phyloP scores from a whole-genome alignment of 108 stramenopile genomes.

The Nitzschia putrida region DNA sequence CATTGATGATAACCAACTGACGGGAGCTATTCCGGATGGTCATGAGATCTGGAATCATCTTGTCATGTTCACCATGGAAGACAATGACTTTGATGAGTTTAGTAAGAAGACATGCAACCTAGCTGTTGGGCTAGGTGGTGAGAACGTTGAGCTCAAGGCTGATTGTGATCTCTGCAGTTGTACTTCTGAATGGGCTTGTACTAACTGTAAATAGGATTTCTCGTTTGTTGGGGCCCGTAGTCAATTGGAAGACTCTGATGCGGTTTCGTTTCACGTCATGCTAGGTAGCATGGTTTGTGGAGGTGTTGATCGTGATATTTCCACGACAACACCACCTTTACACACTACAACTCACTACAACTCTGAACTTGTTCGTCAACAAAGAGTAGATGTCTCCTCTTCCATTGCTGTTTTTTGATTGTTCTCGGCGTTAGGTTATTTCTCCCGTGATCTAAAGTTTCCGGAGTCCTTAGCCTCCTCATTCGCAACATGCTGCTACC shows the following conservation, averaged over 20 bases:
- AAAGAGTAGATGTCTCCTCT: no score
- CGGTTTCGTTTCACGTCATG: not conserved
- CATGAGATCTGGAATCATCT: conserved; percentile 23
- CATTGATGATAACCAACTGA: conserved; percentile 47
- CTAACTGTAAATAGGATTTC: not conserved
- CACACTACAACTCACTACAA: no score
- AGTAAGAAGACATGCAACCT: conserved; percentile 31
- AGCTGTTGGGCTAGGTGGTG: conserved; percentile 26
- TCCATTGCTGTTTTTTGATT: no score
- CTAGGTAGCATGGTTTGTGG: no score
- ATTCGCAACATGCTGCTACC: no score
- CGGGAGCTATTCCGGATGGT: conserved; percentile 35
- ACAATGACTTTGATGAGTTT: conserved; percentile 34
- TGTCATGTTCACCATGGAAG: conserved; percentile 27
- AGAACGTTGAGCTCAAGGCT: conserved; percentile 45
- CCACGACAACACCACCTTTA: no score
- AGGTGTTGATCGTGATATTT: not conserved
- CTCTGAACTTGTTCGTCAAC: no score
- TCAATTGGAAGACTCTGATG: not conserved
- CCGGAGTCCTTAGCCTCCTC: no score
- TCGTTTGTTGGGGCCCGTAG: not conserved
- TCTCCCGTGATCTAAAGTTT: no score
- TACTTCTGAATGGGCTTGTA: not conserved
- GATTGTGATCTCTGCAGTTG: conserved; percentile 53
- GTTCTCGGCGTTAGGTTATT: no score